Conservation (phyloP, 139 green algal genomes). For the Raphidocelis subcapitata region DNA sequence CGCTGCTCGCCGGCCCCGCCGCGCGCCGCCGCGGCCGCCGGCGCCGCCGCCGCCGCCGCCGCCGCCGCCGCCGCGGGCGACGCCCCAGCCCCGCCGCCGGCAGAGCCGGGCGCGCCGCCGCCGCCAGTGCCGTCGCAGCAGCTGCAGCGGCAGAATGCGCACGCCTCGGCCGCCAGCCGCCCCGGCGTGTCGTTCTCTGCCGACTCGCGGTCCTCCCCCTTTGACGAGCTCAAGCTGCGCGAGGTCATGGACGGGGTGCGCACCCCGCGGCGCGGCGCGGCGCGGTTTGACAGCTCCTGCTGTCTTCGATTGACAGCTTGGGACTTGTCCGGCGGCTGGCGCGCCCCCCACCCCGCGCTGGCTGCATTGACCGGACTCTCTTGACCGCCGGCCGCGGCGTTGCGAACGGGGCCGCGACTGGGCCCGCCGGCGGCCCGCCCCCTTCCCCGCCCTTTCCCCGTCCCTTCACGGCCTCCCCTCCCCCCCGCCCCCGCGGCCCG, state of each 20-base stretch:
- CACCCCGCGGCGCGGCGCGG: not conserved
- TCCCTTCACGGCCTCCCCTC: not conserved
- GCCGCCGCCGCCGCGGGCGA: too few relatives aligned
- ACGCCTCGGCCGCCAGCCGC: not conserved
- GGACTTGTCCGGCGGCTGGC: too few relatives aligned
- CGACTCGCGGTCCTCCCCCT: conserved; percentile 9
- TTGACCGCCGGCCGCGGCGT: not conserved
- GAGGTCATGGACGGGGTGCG: conserved; percentile 23
- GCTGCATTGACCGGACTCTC: not conserved
- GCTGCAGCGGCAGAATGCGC: not conserved
- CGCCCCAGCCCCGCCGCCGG: too few relatives aligned
- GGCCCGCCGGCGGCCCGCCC: too few relatives aligned
- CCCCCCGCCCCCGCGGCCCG: not conserved
- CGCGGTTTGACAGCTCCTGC: not conserved
- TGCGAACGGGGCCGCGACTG: not conserved
- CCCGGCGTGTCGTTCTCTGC: not conserved
- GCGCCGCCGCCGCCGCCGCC: too few relatives aligned
- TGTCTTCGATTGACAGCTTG: too few relatives aligned
- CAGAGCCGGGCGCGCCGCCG: too few relatives aligned
- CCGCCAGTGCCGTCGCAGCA: too few relatives aligned
- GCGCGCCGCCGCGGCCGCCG: too few relatives aligned
- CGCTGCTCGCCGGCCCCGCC: too few relatives aligned
- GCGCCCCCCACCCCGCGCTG: not conserved
- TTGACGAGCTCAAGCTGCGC: conserved; percentile 14
- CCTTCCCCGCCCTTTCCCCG: not conserved